Conservation (phyloP, 2,329 filamentous ascomycete genomes). For the Ceratocystis ficicola region DNA sequence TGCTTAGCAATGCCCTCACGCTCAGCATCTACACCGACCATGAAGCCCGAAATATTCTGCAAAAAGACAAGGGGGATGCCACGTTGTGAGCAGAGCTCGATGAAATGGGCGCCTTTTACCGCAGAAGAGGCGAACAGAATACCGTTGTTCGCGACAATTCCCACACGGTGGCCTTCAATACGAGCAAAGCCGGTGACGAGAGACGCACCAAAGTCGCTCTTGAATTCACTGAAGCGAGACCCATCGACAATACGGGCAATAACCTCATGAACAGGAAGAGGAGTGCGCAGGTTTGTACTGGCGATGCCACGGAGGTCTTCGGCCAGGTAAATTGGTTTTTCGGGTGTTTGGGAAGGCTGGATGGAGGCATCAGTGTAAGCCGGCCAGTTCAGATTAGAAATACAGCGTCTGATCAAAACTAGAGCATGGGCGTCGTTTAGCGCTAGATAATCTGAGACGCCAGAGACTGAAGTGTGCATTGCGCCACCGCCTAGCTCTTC, state of each 20-base stretch:
- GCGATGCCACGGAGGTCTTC: slow-evolving; percentile 79
- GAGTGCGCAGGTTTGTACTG: slow-evolving; percentile 75
- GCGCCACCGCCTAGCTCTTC: slow-evolving; percentile 85
- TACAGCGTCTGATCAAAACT: slow-evolving; percentile 67
- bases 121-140: slow-evolving; percentile 84
- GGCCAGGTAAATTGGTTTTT: slow-evolving; percentile 68
- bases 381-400: slow-evolving; percentile 86
- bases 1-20: slow-evolving; percentile 95
- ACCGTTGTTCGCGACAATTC: slow-evolving; percentile 91
- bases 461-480: slow-evolving; percentile 80
- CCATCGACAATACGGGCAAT: slow-evolving; percentile 90
- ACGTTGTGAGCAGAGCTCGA: slow-evolving; percentile 84
- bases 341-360: slow-evolving; percentile 32
- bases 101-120: slow-evolving; percentile 91
- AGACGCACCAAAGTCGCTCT: slow-evolving; percentile 76
- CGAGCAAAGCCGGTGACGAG: slow-evolving; percentile 83
- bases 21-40: slow-evolving; percentile 89
- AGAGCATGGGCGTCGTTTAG: slow-evolving; percentile 89
- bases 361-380: not conserved
- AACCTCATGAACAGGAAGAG: slow-evolving; percentile 75
- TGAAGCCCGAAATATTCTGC: slow-evolving; percentile 96
- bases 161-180: slow-evolving; percentile 82
- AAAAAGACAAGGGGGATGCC: slow-evolving; percentile 84
- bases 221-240: slow-evolving; percentile 85
- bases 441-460: slow-evolving; percentile 89